Percentiles rank a stretch among this genome's conserved stretches.
Evolutionary conservation across 495 filamentous ascomycete genomes (phyloP).

Genomic region (Trichoderma gamsii): DNA sequence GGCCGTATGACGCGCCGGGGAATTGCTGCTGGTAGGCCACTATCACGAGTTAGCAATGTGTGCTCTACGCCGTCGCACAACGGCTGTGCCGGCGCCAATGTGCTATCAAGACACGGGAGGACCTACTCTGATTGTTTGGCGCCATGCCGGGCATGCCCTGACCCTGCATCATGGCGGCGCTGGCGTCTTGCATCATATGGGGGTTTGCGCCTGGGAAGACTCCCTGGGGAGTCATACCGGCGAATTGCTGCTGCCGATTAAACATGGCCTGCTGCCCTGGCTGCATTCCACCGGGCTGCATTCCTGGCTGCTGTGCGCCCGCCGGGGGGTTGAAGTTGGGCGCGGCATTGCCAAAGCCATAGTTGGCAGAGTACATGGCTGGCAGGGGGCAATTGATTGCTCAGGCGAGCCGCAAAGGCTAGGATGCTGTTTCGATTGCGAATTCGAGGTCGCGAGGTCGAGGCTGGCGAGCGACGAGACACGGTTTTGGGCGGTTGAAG

Average conservation of each 20-base stretch:
- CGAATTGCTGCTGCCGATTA: constrained; percentile 34
- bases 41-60: constrained; percentile 24
- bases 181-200: constrained; percentile 42
- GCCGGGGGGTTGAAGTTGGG: constrained; percentile 44
- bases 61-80: background rate
- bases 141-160: constrained; percentile 47
- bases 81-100: background rate
- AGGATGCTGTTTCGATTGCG: background rate
- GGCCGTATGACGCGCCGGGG: constrained; percentile 44
- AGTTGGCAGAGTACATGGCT: constrained; percentile 46
- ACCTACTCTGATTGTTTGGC: constrained; percentile 48
- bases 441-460: background rate
- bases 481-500: background rate
- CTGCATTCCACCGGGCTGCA: constrained; percentile 44
- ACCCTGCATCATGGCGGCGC: constrained; percentile 50
- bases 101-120: constrained; percentile 19
- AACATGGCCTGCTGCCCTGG: constrained; percentile 44
- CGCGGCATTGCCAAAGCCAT: constrained; percentile 44
- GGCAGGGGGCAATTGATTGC: constrained; percentile 13
- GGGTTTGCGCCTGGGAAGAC: constrained; percentile 39
- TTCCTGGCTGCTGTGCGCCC: constrained; percentile 40
- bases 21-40: constrained; percentile 51
- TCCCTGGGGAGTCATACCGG: constrained; percentile 39
- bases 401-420: background rate
- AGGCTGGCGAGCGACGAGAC: background rate